Conservation (phyloP, 192 early-diverging fungal species). For the Coemansia sp. region DNA sequence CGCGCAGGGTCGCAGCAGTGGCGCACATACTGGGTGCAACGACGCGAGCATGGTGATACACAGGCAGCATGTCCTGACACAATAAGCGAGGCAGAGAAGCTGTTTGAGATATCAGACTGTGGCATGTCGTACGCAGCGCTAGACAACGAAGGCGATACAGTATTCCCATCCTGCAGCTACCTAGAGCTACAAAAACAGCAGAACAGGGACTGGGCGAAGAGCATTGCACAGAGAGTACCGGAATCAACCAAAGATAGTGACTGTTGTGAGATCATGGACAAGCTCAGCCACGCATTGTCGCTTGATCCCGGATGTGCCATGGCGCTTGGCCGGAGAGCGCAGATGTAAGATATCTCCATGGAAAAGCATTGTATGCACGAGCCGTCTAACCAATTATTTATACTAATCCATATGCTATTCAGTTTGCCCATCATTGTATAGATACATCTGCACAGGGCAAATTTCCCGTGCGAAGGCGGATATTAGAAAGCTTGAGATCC, state of each 20-base stretch:
- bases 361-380: neutral
- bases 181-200: conserved; percentile 16
- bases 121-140: neutral
- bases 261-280: conserved; percentile 3
- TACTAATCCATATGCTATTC: neutral
- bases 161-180: conserved; percentile 2
- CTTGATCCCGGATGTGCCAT: conserved; percentile 17
- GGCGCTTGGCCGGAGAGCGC: conserved; percentile 13
- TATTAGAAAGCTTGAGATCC: conserved; percentile 1
- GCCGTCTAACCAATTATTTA: neutral
- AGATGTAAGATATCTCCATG: conserved; percentile 12
- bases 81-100: conserved; percentile 17
- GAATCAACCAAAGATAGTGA: neutral
- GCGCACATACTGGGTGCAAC: conserved; percentile 18
- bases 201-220: conserved; percentile 23
- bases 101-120: conserved; percentile 16
- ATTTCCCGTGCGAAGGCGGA: conserved; percentile 6
- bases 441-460: conserved; percentile 4
- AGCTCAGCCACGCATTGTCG: conserved; percentile 15
- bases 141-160: neutral
- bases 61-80: conserved; percentile 18
- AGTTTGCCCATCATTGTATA: neutral
- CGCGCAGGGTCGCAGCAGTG: conserved; percentile 16
- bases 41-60: conserved; percentile 19
- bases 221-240: conserved; percentile 22